Evolutionary conservation across 495 filamentous ascomycete genomes (phyloP), one percentile per base, ranked within the genome.

Genomic region (Stereocaulon alpinum): DNA sequence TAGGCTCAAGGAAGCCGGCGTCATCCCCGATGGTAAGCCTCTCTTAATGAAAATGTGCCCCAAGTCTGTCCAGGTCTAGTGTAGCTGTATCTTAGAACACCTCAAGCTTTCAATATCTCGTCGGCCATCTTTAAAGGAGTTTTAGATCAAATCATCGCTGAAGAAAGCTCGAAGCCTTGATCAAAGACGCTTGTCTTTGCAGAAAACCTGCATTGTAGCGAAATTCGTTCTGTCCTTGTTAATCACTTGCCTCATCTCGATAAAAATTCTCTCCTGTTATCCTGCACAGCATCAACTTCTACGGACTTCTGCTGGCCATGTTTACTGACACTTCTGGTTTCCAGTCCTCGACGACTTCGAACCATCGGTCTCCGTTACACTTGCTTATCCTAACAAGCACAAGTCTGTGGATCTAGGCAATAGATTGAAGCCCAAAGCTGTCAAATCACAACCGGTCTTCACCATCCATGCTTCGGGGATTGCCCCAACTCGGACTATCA

Each of bases 321-420:
- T 1, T 18, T 44, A 43, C 49, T 60, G 40, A 60, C 18, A 7
- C 11, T n/a, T n/a, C n/a, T 29, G 37, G 6, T 40, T 20, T 17
- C n/a, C 59, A 80, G 83, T 88, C 20, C 71, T 87, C 60, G 78
- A 87, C 63, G 79, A 82, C 64, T 87, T 88, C 63, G 65, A 69
- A 15, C 83, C 84, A 32, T 71, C 71, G 6, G 71, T 83, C 58
- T 68, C 73, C 60, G 64, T 88, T 32, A 63, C 73, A 17, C 73
- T 77, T 18, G 68, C 69, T 41, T 88, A 82, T 73, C 67, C 77
- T 0, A 67, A 71, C 1, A 67, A 72, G 40, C 64, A 76, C 50
- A 68, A 69, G n/a, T 71, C 75, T 32, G 69, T 77, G 24, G 55
- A 68, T 4, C 71, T 87, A 1, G 85, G 85, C n/a, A 87, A 87